Evolutionary conservation across 2,329 filamentous ascomycete species (phyloP).

Genomic region (Pezicula neosporulosa): DNA sequence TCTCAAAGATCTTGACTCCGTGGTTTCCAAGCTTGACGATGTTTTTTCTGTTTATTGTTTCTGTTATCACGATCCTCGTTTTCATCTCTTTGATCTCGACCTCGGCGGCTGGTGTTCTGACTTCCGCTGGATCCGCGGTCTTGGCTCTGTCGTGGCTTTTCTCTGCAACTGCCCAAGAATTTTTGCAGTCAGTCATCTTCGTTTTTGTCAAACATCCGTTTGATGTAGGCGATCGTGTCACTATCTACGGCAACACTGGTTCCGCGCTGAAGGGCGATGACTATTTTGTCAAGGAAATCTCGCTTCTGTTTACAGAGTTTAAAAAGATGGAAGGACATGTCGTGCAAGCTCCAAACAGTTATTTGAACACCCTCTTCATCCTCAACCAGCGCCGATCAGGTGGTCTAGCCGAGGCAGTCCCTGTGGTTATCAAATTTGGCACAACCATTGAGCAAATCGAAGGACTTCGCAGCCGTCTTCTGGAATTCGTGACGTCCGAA

Average conservation of each 20-base stretch:
- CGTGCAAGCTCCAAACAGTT: conserved; percentile 91
- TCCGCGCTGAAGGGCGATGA: conserved; percentile 77
- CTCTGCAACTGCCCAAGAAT: conserved; percentile 89
- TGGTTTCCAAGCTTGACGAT: conserved; percentile 84
- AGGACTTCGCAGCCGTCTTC: conserved; percentile 71
- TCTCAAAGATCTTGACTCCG: conserved; percentile 90
- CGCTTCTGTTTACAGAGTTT: conserved; percentile 91
- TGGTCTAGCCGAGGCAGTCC: conserved; percentile 80
- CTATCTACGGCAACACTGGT: conserved; percentile 87
- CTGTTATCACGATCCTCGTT: conserved; percentile 77
- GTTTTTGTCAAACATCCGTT: conserved; percentile 98
- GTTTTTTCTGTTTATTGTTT: conserved; percentile 85
- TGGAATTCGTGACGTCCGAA: conserved; percentile 79
- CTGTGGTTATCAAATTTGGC: conserved; percentile 83
- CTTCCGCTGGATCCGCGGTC: conserved; percentile 82
- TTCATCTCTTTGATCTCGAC: conserved; percentile 87
- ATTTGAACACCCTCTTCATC: conserved; percentile 90
- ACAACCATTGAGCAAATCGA: conserved; percentile 83
- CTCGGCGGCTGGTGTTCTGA: conserved; percentile 86
- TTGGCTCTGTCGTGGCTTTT: conserved; percentile 91
- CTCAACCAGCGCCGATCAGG: conserved; percentile 91
- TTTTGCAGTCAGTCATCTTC: conserved; percentile 89
- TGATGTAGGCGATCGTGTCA: conserved; percentile 90
- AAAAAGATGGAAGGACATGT: conserved; percentile 98
- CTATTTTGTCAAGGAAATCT: conserved; percentile 94